Evolutionary conservation across 192 early-diverging fungal genomes (phyloP).

Genomic region (Chytriomyces sp.): DNA sequence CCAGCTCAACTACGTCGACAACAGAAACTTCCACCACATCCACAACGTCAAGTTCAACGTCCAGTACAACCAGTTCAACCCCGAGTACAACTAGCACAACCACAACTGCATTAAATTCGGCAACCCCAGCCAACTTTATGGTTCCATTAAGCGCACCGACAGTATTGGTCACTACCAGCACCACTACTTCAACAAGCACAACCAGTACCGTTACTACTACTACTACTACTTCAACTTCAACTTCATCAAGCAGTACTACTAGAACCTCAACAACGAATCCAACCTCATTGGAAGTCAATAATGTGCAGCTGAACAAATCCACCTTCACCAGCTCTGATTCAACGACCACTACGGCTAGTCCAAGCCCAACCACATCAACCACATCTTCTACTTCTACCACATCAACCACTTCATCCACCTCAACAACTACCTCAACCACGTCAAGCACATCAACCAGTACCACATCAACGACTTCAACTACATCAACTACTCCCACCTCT

Average conservation of each 20-base stretch:
- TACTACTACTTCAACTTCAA: constrained; percentile 3
- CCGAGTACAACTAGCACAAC: not conserved
- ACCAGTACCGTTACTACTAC: not conserved
- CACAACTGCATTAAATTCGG: not conserved
- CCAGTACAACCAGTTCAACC: not conserved
- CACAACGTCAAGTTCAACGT: not conserved
- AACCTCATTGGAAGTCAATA: not conserved
- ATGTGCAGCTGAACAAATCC: not conserved
- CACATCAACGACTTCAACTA: constrained; percentile 36
- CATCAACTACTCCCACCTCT: constrained; percentile 68
- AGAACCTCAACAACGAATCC: not conserved
- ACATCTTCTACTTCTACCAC: not conserved
- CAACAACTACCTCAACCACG: not conserved
- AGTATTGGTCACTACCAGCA: not conserved
- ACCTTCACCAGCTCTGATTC: not conserved
- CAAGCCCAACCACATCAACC: not conserved
- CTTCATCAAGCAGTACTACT: not conserved
- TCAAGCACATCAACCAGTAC: not conserved
- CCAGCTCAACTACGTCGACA: not conserved
- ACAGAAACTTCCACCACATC: constrained; percentile 7
- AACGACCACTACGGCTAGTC: not conserved
- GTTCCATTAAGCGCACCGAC: not conserved
- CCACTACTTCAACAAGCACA: constrained; percentile 9
- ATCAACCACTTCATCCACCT: not conserved
- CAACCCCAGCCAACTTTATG: not conserved